Percentiles rank a stretch among this genome's conserved stretches.
These are phyloP conservation scores for Neodidymelliopsis sp. DNA, from an alignment of 2,329 filamentous ascomycete species.

Conservation along the genomic window DNA sequence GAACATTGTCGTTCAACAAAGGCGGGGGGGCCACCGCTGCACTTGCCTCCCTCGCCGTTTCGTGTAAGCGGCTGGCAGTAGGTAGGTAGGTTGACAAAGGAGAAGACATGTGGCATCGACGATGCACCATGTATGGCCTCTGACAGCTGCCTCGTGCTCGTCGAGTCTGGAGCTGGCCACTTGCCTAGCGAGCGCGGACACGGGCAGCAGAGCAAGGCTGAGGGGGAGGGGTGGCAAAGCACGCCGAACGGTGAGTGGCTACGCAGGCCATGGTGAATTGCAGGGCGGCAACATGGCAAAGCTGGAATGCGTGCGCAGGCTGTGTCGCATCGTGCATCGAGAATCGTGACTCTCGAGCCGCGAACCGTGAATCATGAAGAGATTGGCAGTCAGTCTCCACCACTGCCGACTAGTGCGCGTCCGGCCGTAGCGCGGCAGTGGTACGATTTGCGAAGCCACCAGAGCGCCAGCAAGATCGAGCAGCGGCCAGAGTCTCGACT, in stretches of 20 bases:
- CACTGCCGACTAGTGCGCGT: not conserved
- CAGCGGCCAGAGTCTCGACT: conserved; percentile 13
- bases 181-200: not conserved
- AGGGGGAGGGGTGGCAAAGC: too few relatives aligned
- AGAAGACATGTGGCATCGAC: too few relatives aligned
- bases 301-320: not conserved
- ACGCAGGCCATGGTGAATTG: not conserved
- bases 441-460: conserved; percentile 5
- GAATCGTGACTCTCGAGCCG: too few relatives aligned
- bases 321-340: not conserved
- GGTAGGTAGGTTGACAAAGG: too few relatives aligned
- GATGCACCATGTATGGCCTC: too few relatives aligned
- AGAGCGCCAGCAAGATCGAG: conserved; percentile 4
- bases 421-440: conserved; percentile 2
- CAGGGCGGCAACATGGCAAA: conserved; percentile 8
- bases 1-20: not conserved
- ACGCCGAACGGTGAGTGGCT: too few relatives aligned
- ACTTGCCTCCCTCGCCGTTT: too few relatives aligned
- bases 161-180: conserved; percentile 9
- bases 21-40: too few relatives aligned
- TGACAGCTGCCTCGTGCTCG: conserved; percentile 10
- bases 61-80: too few relatives aligned
- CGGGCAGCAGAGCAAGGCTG: conserved; percentile 6
- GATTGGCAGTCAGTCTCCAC: conserved; percentile 2
- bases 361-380: too few relatives aligned